Evolutionary conservation across 2,329 filamentous ascomycete genomes (phyloP).

Genomic region (Aspergillus awamori): DNA sequence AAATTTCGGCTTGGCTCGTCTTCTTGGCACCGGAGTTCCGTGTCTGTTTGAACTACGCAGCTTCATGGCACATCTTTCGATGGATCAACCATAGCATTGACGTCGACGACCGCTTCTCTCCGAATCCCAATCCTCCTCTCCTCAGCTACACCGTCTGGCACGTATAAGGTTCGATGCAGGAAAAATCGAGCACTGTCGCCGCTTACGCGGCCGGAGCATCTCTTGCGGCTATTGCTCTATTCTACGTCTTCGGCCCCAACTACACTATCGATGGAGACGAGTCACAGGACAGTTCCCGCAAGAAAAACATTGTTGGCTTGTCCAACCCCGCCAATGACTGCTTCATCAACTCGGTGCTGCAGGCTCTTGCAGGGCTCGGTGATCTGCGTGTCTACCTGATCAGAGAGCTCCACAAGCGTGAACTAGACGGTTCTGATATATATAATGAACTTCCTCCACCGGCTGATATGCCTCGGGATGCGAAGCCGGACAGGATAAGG

Average conservation of each 20-base stretch:
- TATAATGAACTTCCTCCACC: constrained; percentile 65
- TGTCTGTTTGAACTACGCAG: not conserved
- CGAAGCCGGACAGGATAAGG: constrained; percentile 53
- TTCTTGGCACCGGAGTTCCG: constrained; percentile 7
- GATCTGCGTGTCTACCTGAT: constrained; percentile 92
- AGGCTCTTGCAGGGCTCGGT: constrained; percentile 85
- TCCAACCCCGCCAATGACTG: constrained; percentile 92
- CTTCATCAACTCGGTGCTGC: constrained; percentile 95
- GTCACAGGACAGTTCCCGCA: constrained; percentile 62
- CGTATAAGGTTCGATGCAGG: constrained; percentile 63
- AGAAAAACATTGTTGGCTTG: constrained; percentile 86
- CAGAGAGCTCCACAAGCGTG: constrained; percentile 81
- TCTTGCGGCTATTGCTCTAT: constrained; percentile 88
- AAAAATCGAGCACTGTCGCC: constrained; percentile 79
- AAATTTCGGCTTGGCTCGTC: not conserved
- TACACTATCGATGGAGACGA: constrained; percentile 89
- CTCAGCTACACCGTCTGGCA: too few species aligned
- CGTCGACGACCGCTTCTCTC: not conserved
- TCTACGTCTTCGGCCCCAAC: constrained; percentile 98
- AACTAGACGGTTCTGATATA: constrained; percentile 74
- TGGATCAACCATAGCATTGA: constrained; percentile 7
- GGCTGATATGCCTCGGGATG: constrained; percentile 40
- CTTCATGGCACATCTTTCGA: constrained; percentile 3
- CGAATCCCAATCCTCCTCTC: not conserved
- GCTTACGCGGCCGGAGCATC: constrained; percentile 95